Conservation (phyloP, 176 grass and related monocot species). For the Leersia perrieri region DNA sequence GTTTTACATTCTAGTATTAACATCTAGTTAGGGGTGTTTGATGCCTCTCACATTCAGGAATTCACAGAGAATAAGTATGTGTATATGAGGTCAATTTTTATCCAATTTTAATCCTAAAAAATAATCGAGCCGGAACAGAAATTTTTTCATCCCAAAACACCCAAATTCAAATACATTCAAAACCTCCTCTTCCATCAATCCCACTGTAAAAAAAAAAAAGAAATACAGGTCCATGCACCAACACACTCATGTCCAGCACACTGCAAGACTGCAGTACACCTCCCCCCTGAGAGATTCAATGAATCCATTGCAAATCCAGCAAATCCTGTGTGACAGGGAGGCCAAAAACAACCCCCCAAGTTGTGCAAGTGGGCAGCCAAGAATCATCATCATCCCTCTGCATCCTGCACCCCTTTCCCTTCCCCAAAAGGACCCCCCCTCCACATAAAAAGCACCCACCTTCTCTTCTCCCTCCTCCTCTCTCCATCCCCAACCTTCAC, state of each 20-base stretch:
- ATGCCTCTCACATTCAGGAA: too few relatives aligned
- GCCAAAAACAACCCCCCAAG: constrained; percentile 20
- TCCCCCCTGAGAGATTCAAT: constrained; percentile 32
- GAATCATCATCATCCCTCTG: not conserved
- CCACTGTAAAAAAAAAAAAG: not conserved
- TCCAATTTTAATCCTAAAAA: too few relatives aligned
- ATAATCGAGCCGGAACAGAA: too few relatives aligned
- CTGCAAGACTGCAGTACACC: constrained; percentile 5
- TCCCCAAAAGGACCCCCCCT: not conserved
- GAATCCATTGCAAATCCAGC: constrained; percentile 30
- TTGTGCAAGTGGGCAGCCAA: constrained; percentile 17
- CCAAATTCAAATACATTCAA: not conserved
- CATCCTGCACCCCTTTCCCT: not conserved
- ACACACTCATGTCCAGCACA: not conserved
- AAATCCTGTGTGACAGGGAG: constrained; percentile 24
- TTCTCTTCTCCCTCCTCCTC: not conserved
- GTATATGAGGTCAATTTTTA: too few relatives aligned
- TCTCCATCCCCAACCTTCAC: not conserved
- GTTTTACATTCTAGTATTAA: too few relatives aligned
- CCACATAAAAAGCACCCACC: constrained; percentile 40
- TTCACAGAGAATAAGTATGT: too few relatives aligned
- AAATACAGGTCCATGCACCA: not conserved
- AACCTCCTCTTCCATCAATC: not conserved
- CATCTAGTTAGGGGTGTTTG: too few relatives aligned
- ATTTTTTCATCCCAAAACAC: not conserved